Evolutionary conservation across 2,329 filamentous ascomycete genomes (phyloP), one percentile per base, ranked within the genome.

Genomic region (Microcyclospora tardicrescens): DNA sequence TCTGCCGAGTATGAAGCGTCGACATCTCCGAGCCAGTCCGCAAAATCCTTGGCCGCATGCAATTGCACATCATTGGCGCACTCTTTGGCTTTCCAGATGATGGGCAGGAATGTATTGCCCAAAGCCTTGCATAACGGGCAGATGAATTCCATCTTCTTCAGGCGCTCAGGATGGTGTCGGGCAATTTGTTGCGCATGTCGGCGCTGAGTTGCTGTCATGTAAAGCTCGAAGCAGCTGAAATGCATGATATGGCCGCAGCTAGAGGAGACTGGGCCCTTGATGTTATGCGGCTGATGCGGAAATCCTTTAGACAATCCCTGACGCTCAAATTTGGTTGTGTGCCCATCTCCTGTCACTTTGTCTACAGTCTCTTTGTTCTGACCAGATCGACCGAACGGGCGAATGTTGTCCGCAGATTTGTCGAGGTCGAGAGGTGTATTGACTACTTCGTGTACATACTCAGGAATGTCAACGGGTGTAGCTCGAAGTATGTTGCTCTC

Each of bases 241-340:
- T 98, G 91, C 91, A 98, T 98, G 54, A 98, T 93, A 59, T 98
- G 91, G 2, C 91, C 91, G 60, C 91, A 98, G 9, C 89, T 85
- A 28, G 83, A 84, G 10, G 87, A 84, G 2, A 96, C 81, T 0
- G 89, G 83, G 0, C 87, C 91, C 13, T 74, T 68, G 28, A 77
- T 77, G 10, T 43, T 40, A 16, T 49, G 42, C 31, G 77, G 69
- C 9, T 72, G 67, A 6, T 77, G 69, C 2, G 84, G 81, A 54
- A 93, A 98, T 0, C 91, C 91, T 60, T 87, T 93, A 27, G 89
- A 87, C 35, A 98, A 73, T 5, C 79, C 79, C 61, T 93, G 82
- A 35, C 82, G 76, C 58, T 93, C 85, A 4, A 76, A 73, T 28
- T 75, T 67, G 35, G 89, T 77, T 30, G 75, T 74, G 30, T 79